Evolutionary conservation across 306 rosid species (phyloP).

Genomic region (Datisca glomerata): DNA sequence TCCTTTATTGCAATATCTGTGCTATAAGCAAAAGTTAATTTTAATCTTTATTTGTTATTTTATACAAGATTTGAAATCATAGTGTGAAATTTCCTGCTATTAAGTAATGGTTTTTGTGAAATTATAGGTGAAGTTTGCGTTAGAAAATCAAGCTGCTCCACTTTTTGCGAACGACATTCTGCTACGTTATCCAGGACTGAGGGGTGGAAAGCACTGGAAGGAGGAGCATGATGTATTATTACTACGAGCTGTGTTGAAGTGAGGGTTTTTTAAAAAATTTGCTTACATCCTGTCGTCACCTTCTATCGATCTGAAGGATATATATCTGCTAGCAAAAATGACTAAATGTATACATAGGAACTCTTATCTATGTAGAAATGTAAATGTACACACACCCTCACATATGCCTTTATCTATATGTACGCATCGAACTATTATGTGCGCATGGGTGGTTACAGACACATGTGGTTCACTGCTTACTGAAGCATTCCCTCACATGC

Average conservation of each 20-base stretch:
- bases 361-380: no score
- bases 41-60: not conserved
- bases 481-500: no score
- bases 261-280: no score
- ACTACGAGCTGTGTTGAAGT: conserved; percentile 74
- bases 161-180: conserved; percentile 61
- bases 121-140: conserved; percentile 51
- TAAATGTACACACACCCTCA: no score
- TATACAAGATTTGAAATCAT: conserved; percentile 1
- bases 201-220: conserved; percentile 85
- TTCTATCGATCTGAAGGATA: no score
- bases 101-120: conserved; percentile 19
- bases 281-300: no score
- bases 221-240: conserved; percentile 71
- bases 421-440: no score
- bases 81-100: not conserved
- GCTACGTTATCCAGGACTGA: conserved; percentile 61
- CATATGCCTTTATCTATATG: no score
- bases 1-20: not conserved
- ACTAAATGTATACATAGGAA: no score
- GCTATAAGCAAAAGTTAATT: not conserved
- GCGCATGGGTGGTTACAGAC: no score
- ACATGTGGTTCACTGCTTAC: no score
- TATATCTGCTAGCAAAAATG: no score
- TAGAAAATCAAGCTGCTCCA: conserved; percentile 42